Conservation (phyloP, 306 rosid species). For the Casuarina cunninghamiana region DNA sequence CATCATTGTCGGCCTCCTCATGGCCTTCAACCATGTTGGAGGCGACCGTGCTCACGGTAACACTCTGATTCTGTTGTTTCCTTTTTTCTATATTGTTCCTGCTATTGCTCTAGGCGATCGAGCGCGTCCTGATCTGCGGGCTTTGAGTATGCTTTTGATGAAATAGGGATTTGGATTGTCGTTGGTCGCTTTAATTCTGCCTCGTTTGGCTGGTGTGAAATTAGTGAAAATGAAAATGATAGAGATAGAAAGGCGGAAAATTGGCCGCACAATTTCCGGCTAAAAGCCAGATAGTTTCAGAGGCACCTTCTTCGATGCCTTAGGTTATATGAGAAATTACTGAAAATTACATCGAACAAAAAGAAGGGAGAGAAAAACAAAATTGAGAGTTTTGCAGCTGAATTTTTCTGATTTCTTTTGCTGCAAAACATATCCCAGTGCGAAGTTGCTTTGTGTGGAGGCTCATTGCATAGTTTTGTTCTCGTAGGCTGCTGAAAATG, state of each 20-base stretch:
- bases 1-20: conserved; percentile 70
- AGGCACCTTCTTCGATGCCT: too few relatives aligned
- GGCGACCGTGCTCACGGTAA: conserved; percentile 96
- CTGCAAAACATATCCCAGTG: not conserved
- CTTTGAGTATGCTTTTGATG: too few relatives aligned
- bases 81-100: not conserved
- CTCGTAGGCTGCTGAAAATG: not conserved
- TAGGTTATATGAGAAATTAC: too few relatives aligned
- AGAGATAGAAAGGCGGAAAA: too few relatives aligned
- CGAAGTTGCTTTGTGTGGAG: not conserved
- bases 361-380: too few relatives aligned
- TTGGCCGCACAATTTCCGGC: too few relatives aligned
- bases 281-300: too few relatives aligned
- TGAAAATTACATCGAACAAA: too few relatives aligned
- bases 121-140: not conserved
- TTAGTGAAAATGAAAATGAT: too few relatives aligned
- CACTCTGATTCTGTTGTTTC: not conserved
- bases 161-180: not conserved
- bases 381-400: not conserved
- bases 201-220: not conserved
- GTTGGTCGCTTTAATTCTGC: not conserved
- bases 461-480: not conserved
- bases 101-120: too few relatives aligned
- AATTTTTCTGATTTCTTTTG: not conserved
- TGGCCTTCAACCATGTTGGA: conserved; percentile 85